Evolutionary conservation across 768 basidiomycete genomes (phyloP).

Genomic region (Lentinula edodes): DNA sequence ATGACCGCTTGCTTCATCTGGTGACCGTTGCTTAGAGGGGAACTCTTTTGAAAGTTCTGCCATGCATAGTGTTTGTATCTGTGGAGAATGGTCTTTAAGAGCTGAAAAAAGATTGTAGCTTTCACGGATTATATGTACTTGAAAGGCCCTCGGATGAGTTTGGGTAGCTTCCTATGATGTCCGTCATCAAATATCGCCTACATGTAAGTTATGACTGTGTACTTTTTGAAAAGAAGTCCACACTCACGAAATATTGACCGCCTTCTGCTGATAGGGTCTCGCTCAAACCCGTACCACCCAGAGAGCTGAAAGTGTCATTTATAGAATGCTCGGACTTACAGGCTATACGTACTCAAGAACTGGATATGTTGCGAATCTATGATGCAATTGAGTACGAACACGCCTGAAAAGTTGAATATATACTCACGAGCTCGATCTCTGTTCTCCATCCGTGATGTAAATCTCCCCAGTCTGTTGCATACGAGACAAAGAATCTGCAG

Average conservation of each 20-base stretch:
- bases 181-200: conserved; percentile 5
- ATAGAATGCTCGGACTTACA: neutral
- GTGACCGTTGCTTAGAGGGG: neutral
- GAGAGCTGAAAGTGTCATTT: neutral
- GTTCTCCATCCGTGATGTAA: conserved; percentile 5
- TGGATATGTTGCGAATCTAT: conserved; percentile 5
- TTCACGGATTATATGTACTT: neutral
- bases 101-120: neutral
- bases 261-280: neutral
- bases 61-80: conserved; percentile 4
- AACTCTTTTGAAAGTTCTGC: conserved; percentile 1
- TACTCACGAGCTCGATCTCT: conserved; percentile 1
- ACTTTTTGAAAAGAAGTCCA: neutral
- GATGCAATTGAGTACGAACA: neutral
- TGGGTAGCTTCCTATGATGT: conserved; percentile 1
- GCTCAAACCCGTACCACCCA: neutral
- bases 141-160: conserved; percentile 3
- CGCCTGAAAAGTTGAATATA: neutral
- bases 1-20: conserved; percentile 5
- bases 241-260: conserved; percentile 6
- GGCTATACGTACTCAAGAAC: neutral
- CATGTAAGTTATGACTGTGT: neutral
- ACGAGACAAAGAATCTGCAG: conserved; percentile 1
- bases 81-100: neutral
- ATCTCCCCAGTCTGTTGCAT: conserved; percentile 4